These are phyloP conservation scores for Penicillium brasilianum DNA, from an alignment of 2,329 filamentous ascomycete genomes.

Conservation along the genomic window DNA sequence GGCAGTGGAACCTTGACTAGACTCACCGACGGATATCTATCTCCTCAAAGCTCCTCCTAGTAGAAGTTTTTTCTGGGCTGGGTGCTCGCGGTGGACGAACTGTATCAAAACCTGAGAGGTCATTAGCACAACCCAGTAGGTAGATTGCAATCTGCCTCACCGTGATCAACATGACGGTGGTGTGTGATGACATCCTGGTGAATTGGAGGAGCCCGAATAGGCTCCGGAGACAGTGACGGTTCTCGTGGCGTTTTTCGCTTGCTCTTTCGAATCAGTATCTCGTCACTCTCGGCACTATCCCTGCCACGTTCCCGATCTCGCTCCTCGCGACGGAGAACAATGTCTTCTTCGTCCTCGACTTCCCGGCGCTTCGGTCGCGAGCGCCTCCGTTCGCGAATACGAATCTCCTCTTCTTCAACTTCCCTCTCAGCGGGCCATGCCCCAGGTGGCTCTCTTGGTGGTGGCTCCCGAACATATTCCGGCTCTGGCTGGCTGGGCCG, in stretches of 20 bases:
- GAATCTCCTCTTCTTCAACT: slow-evolving; percentile 25
- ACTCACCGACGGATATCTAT: slow-evolving; percentile 61
- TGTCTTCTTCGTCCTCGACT: slow-evolving; percentile 46
- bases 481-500: slow-evolving; percentile 15
- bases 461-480: slow-evolving; percentile 6
- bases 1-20: background rate
- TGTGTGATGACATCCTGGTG: slow-evolving; percentile 89
- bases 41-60: slow-evolving; percentile 53
- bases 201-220: slow-evolving; percentile 77
- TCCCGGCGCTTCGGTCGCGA: slow-evolving; percentile 17
- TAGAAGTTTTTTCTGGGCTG: slow-evolving; percentile 34
- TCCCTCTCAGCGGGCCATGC: slow-evolving; percentile 14
- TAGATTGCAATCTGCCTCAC: slow-evolving; percentile 51
- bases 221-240: slow-evolving; percentile 60
- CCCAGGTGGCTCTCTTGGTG: slow-evolving; percentile 13
- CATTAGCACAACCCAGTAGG: slow-evolving; percentile 9
- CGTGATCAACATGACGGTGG: slow-evolving; percentile 85
- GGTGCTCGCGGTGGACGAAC: slow-evolving; percentile 35
- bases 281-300: slow-evolving; percentile 16
- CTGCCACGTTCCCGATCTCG: slow-evolving; percentile 10
- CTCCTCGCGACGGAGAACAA: slow-evolving; percentile 46
- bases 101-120: slow-evolving; percentile 32
- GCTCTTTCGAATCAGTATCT: slow-evolving; percentile 11
- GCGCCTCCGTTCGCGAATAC: slow-evolving; percentile 22
- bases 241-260: slow-evolving; percentile 44